Percentiles rank a stretch among this genome's conserved stretches.
Evolutionary conservation across 495 filamentous ascomycete species (phyloP).

Genomic region (Talaromyces borbonicus): DNA sequence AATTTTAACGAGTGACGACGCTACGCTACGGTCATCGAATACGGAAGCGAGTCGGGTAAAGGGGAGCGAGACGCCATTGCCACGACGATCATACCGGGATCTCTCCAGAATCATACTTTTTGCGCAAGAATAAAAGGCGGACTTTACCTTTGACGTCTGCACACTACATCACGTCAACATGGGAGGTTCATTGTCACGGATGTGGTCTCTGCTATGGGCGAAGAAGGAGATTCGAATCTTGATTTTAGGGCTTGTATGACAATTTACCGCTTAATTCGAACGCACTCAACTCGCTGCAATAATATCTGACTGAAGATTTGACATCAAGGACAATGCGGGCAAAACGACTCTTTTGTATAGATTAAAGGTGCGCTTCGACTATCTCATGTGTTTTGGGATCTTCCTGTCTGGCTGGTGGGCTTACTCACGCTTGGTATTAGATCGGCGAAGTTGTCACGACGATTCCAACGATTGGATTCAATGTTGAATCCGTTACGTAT

Average conservation of each 20-base stretch:
- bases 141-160: too few relatives aligned
- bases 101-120: neutral
- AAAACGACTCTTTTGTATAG: constrained; percentile 96
- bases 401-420: too few relatives aligned
- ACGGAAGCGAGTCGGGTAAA: too few relatives aligned
- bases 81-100: too few relatives aligned
- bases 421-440: constrained; percentile 31
- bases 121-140: neutral
- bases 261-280: neutral
- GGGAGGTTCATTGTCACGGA: constrained; percentile 71
- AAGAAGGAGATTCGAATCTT: constrained; percentile 98
- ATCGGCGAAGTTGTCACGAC: constrained; percentile 98
- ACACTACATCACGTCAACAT: constrained; percentile 47
- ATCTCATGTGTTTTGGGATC: neutral
- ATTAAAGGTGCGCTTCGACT: constrained; percentile 58
- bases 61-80: too few relatives aligned
- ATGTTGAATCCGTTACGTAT: constrained; percentile 96
- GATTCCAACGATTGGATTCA: constrained; percentile 98
- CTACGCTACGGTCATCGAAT: too few relatives aligned
- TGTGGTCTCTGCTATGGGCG: constrained; percentile 68
- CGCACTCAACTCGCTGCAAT: neutral
- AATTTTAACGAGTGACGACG: too few relatives aligned
- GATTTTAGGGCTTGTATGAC: constrained; percentile 81
- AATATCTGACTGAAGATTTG: neutral
- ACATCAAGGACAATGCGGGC: constrained; percentile 88